Evolutionary conservation across 495 filamentous ascomycete species (phyloP), one percentile per base, ranked within the genome.

Genomic region (Aspergillus nanangensis): DNA sequence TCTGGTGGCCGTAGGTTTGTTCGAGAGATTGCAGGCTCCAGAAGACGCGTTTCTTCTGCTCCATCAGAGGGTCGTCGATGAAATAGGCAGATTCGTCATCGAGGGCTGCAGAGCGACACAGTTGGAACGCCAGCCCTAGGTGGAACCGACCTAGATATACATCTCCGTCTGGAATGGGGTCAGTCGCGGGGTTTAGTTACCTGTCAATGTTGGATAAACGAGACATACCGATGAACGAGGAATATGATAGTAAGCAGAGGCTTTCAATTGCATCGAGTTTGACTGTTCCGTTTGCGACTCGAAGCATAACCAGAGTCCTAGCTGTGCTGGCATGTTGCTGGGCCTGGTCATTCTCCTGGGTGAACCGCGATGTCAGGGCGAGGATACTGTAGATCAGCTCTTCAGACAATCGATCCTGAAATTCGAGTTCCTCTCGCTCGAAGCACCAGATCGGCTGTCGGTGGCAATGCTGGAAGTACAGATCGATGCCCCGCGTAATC

Each of bases 361-460:
- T 62, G 48, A 72, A 75, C 1, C 71, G 61, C 3, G 65, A 55
- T 0, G 69, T 71, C 37, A 75, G 47, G 5, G 68, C 66, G 2
- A 75, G 53, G 17, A 75, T 65, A 17, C 68, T 69, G 39, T 60
- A 73, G 23, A 65, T 54, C 0, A 75, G 62, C 40, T 75, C 71
- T 18, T 75, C 65, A 0, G 67, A 60, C 5, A 67, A 48, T 18
- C 50, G 58, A 20, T 56, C 61, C 15, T 57, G 52, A n/a, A 71
- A 62, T 11, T 55, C 62, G 14, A 72, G 53, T 32, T 73, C 68
- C 40, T 73, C 65, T 1, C 63, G 60, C 25, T 73, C 66, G 36
- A 75, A 68, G 37, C 70, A 72, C 71, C 71, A 75, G 31, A 75
- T 66, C 11, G 71, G 71, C 38, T 75, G 71, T 35, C 71, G 53